Conservation (phyloP, 805 yeast genomes). For the Starmera dryadoides region DNA sequence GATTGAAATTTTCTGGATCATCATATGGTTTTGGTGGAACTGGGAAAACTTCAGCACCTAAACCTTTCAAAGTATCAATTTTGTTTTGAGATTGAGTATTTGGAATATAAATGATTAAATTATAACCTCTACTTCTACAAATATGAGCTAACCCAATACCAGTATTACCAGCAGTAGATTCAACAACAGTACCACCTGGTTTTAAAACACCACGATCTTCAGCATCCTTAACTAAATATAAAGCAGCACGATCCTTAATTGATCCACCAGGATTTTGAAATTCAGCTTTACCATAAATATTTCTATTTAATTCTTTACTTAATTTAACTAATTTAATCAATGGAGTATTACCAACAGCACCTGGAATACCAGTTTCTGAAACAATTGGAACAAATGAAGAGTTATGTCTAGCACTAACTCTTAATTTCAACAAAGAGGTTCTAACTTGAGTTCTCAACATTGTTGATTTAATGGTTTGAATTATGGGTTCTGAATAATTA, state of each 20-base stretch:
- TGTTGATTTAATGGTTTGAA: too few species aligned
- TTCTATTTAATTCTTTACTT: conserved; percentile 54
- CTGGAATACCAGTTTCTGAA: conserved; percentile 61
- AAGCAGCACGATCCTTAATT: conserved; percentile 86
- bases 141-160: conserved; percentile 85
- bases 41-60: conserved; percentile 84
- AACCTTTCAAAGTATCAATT: conserved; percentile 60
- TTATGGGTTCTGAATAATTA: too few species aligned
- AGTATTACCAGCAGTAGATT: conserved; percentile 95
- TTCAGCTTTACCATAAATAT: conserved; percentile 86
- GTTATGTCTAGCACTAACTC: not conserved
- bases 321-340: conserved; percentile 53
- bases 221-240: conserved; percentile 71
- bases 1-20: conserved; percentile 81
- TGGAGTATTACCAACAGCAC: conserved; percentile 93
- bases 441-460: not conserved
- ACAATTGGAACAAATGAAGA: conserved; percentile 41
- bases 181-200: conserved; percentile 84
- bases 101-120: conserved; percentile 86
- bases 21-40: conserved; percentile 83
- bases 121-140: conserved; percentile 77
- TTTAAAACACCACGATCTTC: conserved; percentile 55
- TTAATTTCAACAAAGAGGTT: not conserved
- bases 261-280: conserved; percentile 93
- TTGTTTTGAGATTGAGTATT: conserved; percentile 79